phyloP scores from a whole-genome alignment of 2,329 filamentous ascomycete species.

The Sporothrix curviconia region DNA sequence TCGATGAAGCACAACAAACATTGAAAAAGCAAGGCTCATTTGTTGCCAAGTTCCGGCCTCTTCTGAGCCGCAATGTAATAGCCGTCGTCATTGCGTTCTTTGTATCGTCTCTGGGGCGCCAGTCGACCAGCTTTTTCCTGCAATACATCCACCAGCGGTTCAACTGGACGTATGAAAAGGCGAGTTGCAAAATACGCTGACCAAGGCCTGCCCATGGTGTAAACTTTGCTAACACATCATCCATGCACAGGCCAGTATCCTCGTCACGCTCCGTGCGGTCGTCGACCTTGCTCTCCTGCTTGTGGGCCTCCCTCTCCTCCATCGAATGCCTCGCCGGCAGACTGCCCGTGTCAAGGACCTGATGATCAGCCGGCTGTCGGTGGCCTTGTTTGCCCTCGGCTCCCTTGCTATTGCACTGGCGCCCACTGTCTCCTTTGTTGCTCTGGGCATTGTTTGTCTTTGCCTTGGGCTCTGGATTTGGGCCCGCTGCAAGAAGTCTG shows the following conservation, averaged over 20 bases:
- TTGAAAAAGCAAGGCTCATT: too few species aligned
- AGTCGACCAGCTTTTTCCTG: conserved; percentile 1
- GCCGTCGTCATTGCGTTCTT: neutral
- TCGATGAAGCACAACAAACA: too few species aligned
- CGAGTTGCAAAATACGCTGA: neutral
- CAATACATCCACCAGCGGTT: conserved; percentile 2
- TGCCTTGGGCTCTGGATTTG: neutral
- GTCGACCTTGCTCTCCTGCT: neutral
- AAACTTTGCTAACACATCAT: neutral
- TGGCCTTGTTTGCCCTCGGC: neutral
- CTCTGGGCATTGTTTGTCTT: neutral
- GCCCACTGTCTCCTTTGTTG: neutral
- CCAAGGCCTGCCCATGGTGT: neutral
- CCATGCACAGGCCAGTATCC: neutral
- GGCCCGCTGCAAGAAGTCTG: conserved; percentile 1
- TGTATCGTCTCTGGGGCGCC: neutral
- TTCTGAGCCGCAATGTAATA: neutral
- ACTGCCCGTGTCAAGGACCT: neutral
- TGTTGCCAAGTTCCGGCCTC: neutral
- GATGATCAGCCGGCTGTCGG: neutral
- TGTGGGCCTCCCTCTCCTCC: neutral
- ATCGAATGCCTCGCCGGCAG: neutral
- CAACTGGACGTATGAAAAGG: conserved; percentile 4
- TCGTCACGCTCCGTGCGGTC: neutral
- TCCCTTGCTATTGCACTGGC: neutral